Percentiles rank a stretch among this genome's conserved stretches.
Conservation (phyloP, 768 basidiomycete species). For the Candolleomyces eurysporus region DNA sequence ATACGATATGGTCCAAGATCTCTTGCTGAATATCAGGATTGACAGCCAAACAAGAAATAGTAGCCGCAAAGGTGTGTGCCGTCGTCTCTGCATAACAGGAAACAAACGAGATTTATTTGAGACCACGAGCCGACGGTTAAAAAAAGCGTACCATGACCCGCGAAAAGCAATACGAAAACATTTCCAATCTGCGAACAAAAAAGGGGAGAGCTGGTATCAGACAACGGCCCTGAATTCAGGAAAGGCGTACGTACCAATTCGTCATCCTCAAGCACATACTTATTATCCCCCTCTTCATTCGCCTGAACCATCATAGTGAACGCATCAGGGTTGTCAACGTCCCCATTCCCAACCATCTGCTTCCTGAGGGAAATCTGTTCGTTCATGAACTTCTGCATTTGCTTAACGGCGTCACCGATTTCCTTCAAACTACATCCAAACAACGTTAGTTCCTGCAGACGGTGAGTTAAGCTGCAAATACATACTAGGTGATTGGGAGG, state of each 20-base stretch:
- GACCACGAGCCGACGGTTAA: too few relatives aligned
- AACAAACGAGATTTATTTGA: neutral
- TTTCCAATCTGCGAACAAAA: conserved; percentile 44
- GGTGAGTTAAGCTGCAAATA: neutral
- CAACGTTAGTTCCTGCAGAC: neutral
- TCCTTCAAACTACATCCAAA: conserved; percentile 22
- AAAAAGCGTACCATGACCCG: conserved; percentile 47
- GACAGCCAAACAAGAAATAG: conserved; percentile 45
- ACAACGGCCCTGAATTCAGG: neutral
- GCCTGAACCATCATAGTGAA: conserved; percentile 46
- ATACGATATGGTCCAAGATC: conserved; percentile 42
- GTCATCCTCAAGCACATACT: conserved; percentile 36
- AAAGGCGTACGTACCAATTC: conserved; percentile 32
- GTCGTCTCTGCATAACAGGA: conserved; percentile 42
- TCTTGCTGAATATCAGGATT: conserved; percentile 48
- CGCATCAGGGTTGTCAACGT: conserved; percentile 21
- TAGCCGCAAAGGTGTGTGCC: conserved; percentile 45
- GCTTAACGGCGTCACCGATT: conserved; percentile 26
- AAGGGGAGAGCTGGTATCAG: neutral
- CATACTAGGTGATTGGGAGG: conserved; percentile 35
- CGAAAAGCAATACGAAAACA: conserved; percentile 50
- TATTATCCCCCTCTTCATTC: conserved; percentile 40
- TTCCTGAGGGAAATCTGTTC: conserved; percentile 33
- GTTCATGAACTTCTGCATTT: conserved; percentile 37
- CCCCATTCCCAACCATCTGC: conserved; percentile 18